Evolutionary conservation across 2,329 filamentous ascomycete species (phyloP).

Genomic region (Verticillium longisporum): DNA sequence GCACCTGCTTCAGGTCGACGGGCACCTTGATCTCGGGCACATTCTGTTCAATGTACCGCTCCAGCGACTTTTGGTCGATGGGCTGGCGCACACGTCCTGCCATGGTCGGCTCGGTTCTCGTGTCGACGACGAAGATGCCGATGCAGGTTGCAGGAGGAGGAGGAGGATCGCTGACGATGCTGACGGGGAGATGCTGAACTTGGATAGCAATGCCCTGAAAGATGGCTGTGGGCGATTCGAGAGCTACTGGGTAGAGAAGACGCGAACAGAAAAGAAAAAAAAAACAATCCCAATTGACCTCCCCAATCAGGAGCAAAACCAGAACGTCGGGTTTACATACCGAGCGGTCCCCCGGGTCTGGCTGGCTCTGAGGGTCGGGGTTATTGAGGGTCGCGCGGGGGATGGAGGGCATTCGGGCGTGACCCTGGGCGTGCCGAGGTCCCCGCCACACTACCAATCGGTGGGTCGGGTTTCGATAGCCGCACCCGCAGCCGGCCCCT

Average conservation of each 20-base stretch:
- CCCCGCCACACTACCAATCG: background rate
- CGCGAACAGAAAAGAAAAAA: background rate
- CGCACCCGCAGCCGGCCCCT: constrained; percentile 3
- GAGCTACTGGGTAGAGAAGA: no score
- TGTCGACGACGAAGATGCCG: background rate
- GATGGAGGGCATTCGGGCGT: background rate
- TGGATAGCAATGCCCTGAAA: no score
- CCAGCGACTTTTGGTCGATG: constrained; percentile 74
- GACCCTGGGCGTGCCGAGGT: constrained; percentile 10
- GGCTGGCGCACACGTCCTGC: constrained; percentile 85
- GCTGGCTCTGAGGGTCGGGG: background rate
- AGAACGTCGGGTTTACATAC: background rate
- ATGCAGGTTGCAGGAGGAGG: background rate
- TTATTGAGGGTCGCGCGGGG: background rate
- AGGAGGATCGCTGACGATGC: background rate
- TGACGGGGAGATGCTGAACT: no score
- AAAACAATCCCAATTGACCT: background rate
- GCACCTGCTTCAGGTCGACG: constrained; percentile 80
- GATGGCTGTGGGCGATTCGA: no score
- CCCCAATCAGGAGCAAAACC: background rate
- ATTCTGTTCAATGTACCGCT: constrained; percentile 68
- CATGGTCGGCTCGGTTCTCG: constrained; percentile 39
- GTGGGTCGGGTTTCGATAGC: constrained; percentile 2
- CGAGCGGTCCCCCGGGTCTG: background rate
- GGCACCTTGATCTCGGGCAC: constrained; percentile 82